Percentiles rank a stretch among this genome's conserved stretches.
phyloP scores from a whole-genome alignment of 441 rosid genomes.

The Pelargonium citronellum region DNA sequence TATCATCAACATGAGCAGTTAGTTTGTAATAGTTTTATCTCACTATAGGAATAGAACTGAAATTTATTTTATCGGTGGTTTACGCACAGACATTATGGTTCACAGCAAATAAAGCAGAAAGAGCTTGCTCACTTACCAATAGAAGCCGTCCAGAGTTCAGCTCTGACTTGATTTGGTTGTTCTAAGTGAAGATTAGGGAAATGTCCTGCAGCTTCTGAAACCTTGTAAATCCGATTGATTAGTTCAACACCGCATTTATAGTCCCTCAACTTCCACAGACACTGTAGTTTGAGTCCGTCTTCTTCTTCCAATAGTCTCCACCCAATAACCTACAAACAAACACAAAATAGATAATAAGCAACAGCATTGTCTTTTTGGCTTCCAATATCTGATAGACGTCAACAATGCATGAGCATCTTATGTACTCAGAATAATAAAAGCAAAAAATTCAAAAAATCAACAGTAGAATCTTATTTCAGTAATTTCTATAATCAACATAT shows the following conservation, averaged over 20 bases:
- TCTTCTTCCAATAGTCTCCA: constrained; percentile 80
- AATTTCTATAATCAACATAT: background rate
- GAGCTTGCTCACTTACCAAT: constrained; percentile 43
- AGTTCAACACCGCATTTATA: constrained; percentile 75
- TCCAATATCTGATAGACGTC: background rate
- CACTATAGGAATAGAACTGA: no score
- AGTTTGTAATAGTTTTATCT: background rate
- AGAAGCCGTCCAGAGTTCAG: constrained; percentile 70
- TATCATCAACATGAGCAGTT: background rate
- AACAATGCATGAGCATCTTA: no score
- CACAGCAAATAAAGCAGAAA: no score
- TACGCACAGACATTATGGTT: background rate
- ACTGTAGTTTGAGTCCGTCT: constrained; percentile 59
- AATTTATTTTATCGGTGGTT: background rate
- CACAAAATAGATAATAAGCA: background rate
- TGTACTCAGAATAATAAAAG: background rate
- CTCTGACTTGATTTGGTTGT: constrained; percentile 66
- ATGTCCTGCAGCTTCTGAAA: constrained; percentile 54
- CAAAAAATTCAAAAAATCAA: no score
- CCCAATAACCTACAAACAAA: constrained; percentile 53
- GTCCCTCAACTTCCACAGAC: constrained; percentile 81
- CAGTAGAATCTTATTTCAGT: background rate
- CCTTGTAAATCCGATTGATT: constrained; percentile 60
- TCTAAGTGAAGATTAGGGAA: constrained; percentile 76
- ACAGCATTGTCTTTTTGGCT: background rate